Evolutionary conservation across 768 basidiomycete genomes (phyloP).

Genomic region (Boletus rubescentipes): DNA sequence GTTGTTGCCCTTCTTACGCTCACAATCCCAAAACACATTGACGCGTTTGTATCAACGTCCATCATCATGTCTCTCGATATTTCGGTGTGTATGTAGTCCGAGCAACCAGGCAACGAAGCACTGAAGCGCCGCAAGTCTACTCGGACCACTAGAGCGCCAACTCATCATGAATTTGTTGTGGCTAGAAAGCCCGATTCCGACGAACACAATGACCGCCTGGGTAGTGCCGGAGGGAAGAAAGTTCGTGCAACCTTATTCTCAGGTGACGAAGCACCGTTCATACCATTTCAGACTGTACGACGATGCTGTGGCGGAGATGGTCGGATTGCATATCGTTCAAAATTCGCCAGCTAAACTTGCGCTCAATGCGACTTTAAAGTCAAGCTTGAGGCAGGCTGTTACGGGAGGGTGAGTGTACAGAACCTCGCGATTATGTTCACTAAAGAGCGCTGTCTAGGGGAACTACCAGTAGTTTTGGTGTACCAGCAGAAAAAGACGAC

Average conservation of each 20-base stretch:
- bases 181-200: slow-evolving; percentile 73
- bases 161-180: slow-evolving; percentile 86
- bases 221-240: slow-evolving; percentile 70
- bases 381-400: slow-evolving; percentile 77
- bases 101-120: background rate
- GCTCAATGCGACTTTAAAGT: slow-evolving; percentile 74
- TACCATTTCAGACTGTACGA: slow-evolving; percentile 61
- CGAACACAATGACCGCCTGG: slow-evolving; percentile 74
- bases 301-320: slow-evolving; percentile 59
- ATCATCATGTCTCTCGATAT: slow-evolving; percentile 87
- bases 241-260: slow-evolving; percentile 39
- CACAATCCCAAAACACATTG: slow-evolving; percentile 75
- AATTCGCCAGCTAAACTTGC: slow-evolving; percentile 58
- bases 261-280: background rate
- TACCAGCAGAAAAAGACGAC: slow-evolving; percentile 65
- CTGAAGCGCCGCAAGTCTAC: slow-evolving; percentile 46
- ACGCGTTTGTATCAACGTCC: slow-evolving; percentile 81
- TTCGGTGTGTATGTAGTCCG: slow-evolving; percentile 53
- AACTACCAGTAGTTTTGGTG: slow-evolving; percentile 79
- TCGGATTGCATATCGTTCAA: slow-evolving; percentile 68
- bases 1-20: slow-evolving; percentile 75
- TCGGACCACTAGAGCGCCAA: slow-evolving; percentile 79
- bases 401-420: slow-evolving; percentile 71
- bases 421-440: slow-evolving; percentile 1
- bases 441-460: slow-evolving; percentile 47